Evolutionary conservation across 2,329 filamentous ascomycete genomes (phyloP).

Genomic region (Phialophora verrucosa): DNA sequence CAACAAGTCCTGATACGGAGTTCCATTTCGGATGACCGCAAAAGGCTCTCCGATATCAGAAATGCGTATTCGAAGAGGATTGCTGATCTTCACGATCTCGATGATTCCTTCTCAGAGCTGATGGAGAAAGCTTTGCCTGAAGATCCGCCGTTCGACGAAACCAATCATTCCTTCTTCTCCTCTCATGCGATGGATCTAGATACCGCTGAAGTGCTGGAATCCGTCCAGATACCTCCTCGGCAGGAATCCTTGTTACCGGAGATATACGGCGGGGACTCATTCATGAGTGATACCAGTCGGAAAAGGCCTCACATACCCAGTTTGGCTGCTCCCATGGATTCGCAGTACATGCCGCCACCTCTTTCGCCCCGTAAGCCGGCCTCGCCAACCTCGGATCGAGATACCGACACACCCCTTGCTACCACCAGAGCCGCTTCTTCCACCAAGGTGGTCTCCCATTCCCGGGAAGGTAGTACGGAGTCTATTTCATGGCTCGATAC

Average conservation of each 20-base stretch:
- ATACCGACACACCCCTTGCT: constrained; percentile 30
- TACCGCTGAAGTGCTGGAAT: constrained; percentile 30
- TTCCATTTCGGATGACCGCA: constrained; percentile 81
- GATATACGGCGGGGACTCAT: constrained; percentile 36
- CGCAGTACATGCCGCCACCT: constrained; percentile 71
- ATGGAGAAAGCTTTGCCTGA: constrained; percentile 79
- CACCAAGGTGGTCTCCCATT: constrained; percentile 40
- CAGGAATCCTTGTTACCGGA: constrained; percentile 39
- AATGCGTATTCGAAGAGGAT: constrained; percentile 90
- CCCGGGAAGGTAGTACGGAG: constrained; percentile 64
- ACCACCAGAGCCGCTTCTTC: constrained; percentile 23
- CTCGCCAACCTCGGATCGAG: constrained; percentile 50
- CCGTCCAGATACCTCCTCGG: constrained; percentile 38
- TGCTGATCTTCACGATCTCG: constrained; percentile 79
- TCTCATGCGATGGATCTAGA: constrained; percentile 41
- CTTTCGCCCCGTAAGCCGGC: constrained; percentile 68
- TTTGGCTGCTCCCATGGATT: constrained; percentile 51
- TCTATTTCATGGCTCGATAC: constrained; percentile 94
- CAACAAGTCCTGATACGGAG: constrained; percentile 87
- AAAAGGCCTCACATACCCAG: constrained; percentile 40
- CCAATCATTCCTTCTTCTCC: constrained; percentile 40
- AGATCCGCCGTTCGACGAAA: constrained; percentile 68
- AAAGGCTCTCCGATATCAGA: constrained; percentile 89
- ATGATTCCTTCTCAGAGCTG: constrained; percentile 52
- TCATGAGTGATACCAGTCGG: constrained; percentile 32